Base-by-base conservation (phyloP, 2,329 filamentous ascomycete species). In the Xylariaceae sp. region DNA sequence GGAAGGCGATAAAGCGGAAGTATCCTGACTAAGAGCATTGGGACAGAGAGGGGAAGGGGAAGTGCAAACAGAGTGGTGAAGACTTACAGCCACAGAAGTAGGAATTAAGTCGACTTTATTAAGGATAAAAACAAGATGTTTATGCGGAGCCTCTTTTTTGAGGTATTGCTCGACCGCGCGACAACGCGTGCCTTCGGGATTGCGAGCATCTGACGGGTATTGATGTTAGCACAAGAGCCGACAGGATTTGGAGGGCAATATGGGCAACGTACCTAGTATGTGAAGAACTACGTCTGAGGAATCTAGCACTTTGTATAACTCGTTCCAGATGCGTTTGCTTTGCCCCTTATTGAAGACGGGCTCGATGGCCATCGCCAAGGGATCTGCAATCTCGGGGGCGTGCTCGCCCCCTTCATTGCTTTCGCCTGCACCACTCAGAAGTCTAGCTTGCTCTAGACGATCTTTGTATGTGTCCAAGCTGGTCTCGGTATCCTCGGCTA, bases 71-170 rank as follows among this genome's bases (percentile, higher is more conserved):
- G 52, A 47, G 50, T 50, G 39, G 55, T 40, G 47, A 41, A 55
- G 34, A 61, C 94, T 89, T 91, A 99, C 94, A 71, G 91, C 91
- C 74, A 96, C 89, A 60, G 83, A 86, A 2, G 91, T 95, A 1
- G 94, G 94, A 27, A 99, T 88, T 64, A 99, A 75, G 72, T 99
- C 94, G 66, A 88, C 89, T 76, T 95, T 95, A 74, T 95, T 95
- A 50, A 95, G 70, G 1, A 95, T 83, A 65, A 95, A 95, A 29
- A 95, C 83, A 54, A 99, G 27, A 46, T 60, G 56, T 76, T 99
- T 99, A 73, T 99, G 94, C 6, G 91, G 90, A 12, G 91, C 92
- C 68, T 99, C 94, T 61, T 94, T 88, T 58, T 83, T 84, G 47
- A 99, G 86, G 69, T 96, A 97, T 69, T 96, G 96, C 70, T 99